Evolutionary conservation across 257 asterid species (phyloP), one percentile per base, ranked within the genome.

Genomic region (Petunia axillaris): DNA sequence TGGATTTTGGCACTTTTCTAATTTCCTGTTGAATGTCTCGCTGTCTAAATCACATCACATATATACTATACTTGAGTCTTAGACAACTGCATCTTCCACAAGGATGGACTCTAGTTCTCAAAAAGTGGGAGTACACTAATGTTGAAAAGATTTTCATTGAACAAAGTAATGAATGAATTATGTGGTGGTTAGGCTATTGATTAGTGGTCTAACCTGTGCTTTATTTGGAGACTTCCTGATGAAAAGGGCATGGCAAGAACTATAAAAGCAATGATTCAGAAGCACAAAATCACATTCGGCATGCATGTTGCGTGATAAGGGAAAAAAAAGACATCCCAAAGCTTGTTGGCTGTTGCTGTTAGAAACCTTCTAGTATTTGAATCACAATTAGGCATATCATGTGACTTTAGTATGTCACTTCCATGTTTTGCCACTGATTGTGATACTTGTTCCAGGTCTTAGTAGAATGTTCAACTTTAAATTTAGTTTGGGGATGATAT

Each of bases 321-420:
- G 25, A 6, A 64, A 13, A 66, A 40, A 25, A 25, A 41, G 41
- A 15, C 54, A 67, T 14, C 0, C 43, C 55, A 67, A 67, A n/a
- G 4, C 36, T 67, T 67, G 3, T n/a, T n/a, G n/a, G n/a, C n/a
- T n/a, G n/a, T 41, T 67, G 39, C 38, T 67, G 54, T 41, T 41
- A 6, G 0, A 41, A 6, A 41, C 8, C 43, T 25, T 6, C 4
- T 67, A 66, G 54, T 40, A 67, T 38, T 7, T 40, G 75, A 67
- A 66, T 66, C 75, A n/a, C 38, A 41, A 41, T 41, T 67, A 43
- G 75, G 75, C n/a, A n/a, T 41, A 6, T 41, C 77, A 71, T 25
- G 35, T 71, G 60, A 71, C 36, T 25, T 48, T 48, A 41, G 75
- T 3, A 71, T 25, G 60, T 46, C 77, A 71, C 3, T 57, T 46